Evolutionary conservation across 2,329 filamentous ascomycete species (phyloP).

Genomic region (Alternaria hordeiaustralica): DNA sequence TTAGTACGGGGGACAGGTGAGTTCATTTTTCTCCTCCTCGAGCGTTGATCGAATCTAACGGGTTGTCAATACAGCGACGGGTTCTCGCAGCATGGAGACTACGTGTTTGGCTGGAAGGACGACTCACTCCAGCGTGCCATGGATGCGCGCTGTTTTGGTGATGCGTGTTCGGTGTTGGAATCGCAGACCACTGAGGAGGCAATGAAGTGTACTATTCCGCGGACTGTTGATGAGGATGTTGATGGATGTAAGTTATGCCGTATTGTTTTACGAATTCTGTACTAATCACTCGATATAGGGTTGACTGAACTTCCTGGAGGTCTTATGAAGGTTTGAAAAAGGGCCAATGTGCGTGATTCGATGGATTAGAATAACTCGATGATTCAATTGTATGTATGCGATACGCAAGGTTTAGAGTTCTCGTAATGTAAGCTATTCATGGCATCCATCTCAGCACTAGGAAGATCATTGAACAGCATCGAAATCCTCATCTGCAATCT

Average conservation of each 20-base stretch:
- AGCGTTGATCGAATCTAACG: neutral
- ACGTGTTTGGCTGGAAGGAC: slow-evolving; percentile 42
- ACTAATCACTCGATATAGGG: neutral
- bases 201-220: slow-evolving; percentile 32
- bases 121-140: slow-evolving; percentile 39
- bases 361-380: neutral
- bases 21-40: neutral
- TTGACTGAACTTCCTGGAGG: neutral
- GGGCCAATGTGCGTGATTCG: neutral
- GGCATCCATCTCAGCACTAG: neutral
- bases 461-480: too few species aligned
- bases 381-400: neutral
- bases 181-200: slow-evolving; percentile 30
- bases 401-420: neutral
- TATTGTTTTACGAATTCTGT: neutral
- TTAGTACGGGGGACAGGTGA: slow-evolving; percentile 37
- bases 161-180: slow-evolving; percentile 29
- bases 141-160: slow-evolving; percentile 32
- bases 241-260: slow-evolving; percentile 33
- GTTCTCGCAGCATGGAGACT: slow-evolving; percentile 37
- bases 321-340: neutral
- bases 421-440: neutral
- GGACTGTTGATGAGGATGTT: slow-evolving; percentile 28
- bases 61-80: slow-evolving; percentile 18
- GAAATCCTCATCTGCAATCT: too few species aligned